These are phyloP conservation scores for Paratinospora sagittata DNA, from an alignment of 164 flowering plant species.

Conservation along the genomic window DNA sequence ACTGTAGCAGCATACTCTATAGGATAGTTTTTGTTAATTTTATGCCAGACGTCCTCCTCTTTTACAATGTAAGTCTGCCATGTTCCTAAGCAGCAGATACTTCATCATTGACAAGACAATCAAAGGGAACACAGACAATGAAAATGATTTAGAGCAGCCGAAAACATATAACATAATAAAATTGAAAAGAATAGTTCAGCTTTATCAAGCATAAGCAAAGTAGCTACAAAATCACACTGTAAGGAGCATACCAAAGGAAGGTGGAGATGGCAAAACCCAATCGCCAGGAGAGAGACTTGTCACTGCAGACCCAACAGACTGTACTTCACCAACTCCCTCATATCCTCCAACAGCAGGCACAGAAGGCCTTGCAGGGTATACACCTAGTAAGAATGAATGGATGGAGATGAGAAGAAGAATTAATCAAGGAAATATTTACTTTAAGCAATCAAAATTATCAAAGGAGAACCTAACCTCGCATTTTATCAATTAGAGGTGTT, in stretches of 20 bases:
- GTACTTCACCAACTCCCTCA: conserved; percentile 92
- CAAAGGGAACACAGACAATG: conserved; percentile 5
- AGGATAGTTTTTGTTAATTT: conserved; percentile 60
- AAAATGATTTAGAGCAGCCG: not conserved
- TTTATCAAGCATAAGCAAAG: not conserved
- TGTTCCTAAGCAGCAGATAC: conserved; percentile 43
- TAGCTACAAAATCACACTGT: conserved; percentile 2
- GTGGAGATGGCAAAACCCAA: conserved; percentile 89
- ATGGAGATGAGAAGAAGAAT: not conserved
- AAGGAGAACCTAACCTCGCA: not conserved
- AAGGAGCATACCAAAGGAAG: conserved; percentile 56
- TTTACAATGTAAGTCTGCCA: conserved; percentile 95
- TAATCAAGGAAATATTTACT: not conserved
- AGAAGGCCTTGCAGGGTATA: conserved; percentile 85
- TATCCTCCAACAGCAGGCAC: conserved; percentile 94
- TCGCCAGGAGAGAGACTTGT: conserved; percentile 71
- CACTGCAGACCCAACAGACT: conserved; percentile 68
- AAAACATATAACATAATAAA: not conserved
- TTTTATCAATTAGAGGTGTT: no score
- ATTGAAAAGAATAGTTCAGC: not conserved
- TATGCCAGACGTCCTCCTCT: conserved; percentile 80
- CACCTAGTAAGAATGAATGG: conserved; percentile 45
- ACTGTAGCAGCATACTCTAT: conserved; percentile 89
- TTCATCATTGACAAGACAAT: conserved; percentile 9
- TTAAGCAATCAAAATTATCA: not conserved